Conservation (phyloP, 2,329 filamentous ascomycete genomes). For the Trichoderma sp. region DNA sequence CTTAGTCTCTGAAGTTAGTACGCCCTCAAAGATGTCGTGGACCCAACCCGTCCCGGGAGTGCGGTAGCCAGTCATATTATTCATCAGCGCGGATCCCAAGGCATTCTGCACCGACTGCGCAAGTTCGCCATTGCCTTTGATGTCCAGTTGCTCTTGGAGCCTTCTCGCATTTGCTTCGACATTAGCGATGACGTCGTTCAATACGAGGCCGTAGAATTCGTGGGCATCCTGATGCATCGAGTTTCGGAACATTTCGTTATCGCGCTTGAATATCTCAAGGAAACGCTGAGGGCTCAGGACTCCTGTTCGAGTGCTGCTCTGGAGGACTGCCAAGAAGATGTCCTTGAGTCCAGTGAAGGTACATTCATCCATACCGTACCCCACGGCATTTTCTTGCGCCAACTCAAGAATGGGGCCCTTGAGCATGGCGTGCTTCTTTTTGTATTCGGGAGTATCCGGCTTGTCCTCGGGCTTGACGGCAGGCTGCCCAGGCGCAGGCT, state of each 20-base stretch:
- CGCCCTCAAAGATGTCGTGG: conserved; percentile 94
- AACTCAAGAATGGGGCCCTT: conserved; percentile 86
- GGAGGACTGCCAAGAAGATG: conserved; percentile 89
- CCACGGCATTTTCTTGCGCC: conserved; percentile 74
- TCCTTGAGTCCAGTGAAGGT: conserved; percentile 95
- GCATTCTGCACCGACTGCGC: conserved; percentile 55
- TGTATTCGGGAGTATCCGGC: conserved; percentile 92
- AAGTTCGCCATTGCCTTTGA: conserved; percentile 48
- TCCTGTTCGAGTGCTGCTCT: conserved; percentile 79
- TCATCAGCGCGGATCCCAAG: conserved; percentile 42
- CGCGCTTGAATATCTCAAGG: conserved; percentile 86
- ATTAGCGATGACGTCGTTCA: conserved; percentile 95
- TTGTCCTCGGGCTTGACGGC: conserved; percentile 81
- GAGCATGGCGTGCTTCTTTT: conserved; percentile 93
- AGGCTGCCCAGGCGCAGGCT: conserved; percentile 57
- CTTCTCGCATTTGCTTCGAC: conserved; percentile 84
- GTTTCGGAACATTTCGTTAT: conserved; percentile 96
- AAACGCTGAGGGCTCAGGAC: conserved; percentile 92
- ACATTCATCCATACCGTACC: conserved; percentile 92
- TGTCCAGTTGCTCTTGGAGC: conserved; percentile 55
- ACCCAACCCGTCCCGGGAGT: conserved; percentile 82
- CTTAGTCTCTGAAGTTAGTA: conserved; percentile 92
- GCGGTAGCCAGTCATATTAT: conserved; percentile 49
- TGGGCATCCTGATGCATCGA: conserved; percentile 99
- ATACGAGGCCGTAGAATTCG: conserved; percentile 89